Conservation (phyloP, 352 stramenopile species). For the Achlya hypogyna region DNA sequence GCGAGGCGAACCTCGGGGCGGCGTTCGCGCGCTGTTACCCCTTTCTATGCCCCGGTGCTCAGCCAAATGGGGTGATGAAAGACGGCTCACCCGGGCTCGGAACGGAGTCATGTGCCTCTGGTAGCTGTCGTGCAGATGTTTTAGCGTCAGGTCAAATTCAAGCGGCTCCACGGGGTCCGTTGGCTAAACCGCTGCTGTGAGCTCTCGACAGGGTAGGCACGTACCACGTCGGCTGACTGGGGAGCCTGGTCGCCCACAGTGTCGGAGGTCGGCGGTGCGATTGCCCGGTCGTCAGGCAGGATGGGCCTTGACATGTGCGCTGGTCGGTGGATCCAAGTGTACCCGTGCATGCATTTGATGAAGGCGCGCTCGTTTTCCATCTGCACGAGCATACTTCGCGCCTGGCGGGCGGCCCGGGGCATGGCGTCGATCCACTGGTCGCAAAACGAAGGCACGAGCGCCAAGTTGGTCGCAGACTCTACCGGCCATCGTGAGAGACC, state of each 20-base stretch:
- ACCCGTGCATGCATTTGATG: conserved; percentile 9
- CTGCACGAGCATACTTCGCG: background rate
- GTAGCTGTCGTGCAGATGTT: background rate
- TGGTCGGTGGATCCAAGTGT: background rate
- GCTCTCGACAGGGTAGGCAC: no score
- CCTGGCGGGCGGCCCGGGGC: background rate
- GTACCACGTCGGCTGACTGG: no score
- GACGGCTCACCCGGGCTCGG: background rate
- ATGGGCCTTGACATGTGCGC: background rate
- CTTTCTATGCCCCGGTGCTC: background rate
- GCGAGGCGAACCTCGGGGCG: background rate
- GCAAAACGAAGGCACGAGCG: background rate
- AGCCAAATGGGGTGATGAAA: background rate
- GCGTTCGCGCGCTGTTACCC: background rate
- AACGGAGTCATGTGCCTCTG: conserved; percentile 5
- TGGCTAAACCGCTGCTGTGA: no score
- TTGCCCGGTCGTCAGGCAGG: background rate
- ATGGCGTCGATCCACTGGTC: background rate
- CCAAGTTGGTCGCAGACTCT: conserved; percentile 1
- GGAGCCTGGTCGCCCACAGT: no score
- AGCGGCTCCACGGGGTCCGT: background rate
- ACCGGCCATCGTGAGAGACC: background rate
- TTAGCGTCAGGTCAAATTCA: background rate
- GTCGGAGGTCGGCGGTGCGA: no score
- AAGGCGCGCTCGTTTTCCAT: background rate